These are phyloP conservation scores for Huntiella decipiens DNA, from an alignment of 2,329 filamentous ascomycete genomes.

Conservation along the genomic window DNA sequence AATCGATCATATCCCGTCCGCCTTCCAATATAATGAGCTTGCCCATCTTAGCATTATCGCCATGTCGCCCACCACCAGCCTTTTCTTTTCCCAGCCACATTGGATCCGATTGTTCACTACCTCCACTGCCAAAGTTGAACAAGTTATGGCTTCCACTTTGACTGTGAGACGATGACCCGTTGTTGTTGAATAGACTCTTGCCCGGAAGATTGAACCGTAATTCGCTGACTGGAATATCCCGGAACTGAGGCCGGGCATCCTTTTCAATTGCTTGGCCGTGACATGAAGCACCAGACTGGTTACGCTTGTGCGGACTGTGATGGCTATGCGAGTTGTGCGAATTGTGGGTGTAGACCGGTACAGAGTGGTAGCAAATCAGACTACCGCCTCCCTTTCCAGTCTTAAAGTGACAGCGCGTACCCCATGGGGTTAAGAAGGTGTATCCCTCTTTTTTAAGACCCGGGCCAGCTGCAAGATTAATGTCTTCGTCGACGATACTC, in stretches of 20 bases:
- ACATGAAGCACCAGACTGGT: conserved; percentile 5
- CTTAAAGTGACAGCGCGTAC: conserved; percentile 67
- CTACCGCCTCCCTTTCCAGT: conserved; percentile 59
- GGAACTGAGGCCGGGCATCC: conserved; percentile 1
- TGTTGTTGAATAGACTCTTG: conserved; percentile 24
- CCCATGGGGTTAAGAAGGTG: conserved; percentile 71
- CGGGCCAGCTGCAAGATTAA: conserved; percentile 20
- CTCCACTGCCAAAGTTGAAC: conserved; percentile 17
- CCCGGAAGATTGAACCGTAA: conserved; percentile 75
- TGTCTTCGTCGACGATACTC: conserved; percentile 3
- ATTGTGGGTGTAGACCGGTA: conserved; percentile 25
- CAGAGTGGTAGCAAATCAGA: conserved; percentile 54
- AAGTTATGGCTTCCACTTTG: conserved; percentile 17
- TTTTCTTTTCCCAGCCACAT: conserved; percentile 71
- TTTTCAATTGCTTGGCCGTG: conserved; percentile 11
- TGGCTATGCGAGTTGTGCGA: conserved; percentile 16
- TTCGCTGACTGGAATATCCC: conserved; percentile 47
- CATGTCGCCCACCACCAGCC: conserved; percentile 70
- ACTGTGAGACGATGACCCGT: conserved; percentile 15
- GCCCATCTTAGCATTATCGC: conserved; percentile 77
- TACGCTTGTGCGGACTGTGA: not conserved
- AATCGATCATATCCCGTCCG: conserved; percentile 85
- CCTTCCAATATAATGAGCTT: conserved; percentile 82
- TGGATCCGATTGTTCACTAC: conserved; percentile 20
- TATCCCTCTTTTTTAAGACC: conserved; percentile 45